Evolutionary conservation across 371 early-diverging fungal genomes (phyloP), one percentile per base, ranked within the genome.

Genomic region (Lichtheimia ramosa): DNA sequence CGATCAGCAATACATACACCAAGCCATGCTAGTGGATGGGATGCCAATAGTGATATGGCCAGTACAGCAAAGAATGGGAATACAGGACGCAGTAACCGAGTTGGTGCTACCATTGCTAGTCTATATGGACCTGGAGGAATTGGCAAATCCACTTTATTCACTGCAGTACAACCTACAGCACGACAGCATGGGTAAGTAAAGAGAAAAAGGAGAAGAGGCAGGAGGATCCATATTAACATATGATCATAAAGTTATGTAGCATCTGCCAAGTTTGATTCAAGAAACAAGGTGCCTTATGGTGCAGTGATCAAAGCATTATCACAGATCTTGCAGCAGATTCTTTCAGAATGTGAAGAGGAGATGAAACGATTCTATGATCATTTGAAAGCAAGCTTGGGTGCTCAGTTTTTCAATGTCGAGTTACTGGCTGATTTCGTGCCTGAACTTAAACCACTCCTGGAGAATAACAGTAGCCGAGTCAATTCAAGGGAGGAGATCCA

Each of bases 101-200:
- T 46, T 2, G 46, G 46, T 14, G 46, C 74, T 2, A 66, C 65
- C 12, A 66, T 79, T n/a, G 58, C 75, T 14, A 62, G 64, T 21
- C 42, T 75, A 3, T 64, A 66, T 48, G 79, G 79, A 0, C 74
- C 79, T 40, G 76, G 74, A 50, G 79, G 79, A 42, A 70, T 69
- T 20, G 79, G 79, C 34, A 77, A 77, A 61, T 77, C 78, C 0
- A 73, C 78, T 7, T 27, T 77, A 23, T 67, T 75, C 28, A 68
- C 65, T 54, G 70, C 71, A 4, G 72, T 79, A 7, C 71, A 69
- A 48, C 62, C 59, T 24, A 67, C 69, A 3, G 76, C 79, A 14
- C 59, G 79, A 53, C 71, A 75, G 56, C 68, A 69, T 54, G 75
- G 74, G 74, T 73, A 69, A 64, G 51, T 20, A 14, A 8, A 27